phyloP scores from a whole-genome alignment of 768 basidiomycete genomes.

The Suillus clintonianus region DNA sequence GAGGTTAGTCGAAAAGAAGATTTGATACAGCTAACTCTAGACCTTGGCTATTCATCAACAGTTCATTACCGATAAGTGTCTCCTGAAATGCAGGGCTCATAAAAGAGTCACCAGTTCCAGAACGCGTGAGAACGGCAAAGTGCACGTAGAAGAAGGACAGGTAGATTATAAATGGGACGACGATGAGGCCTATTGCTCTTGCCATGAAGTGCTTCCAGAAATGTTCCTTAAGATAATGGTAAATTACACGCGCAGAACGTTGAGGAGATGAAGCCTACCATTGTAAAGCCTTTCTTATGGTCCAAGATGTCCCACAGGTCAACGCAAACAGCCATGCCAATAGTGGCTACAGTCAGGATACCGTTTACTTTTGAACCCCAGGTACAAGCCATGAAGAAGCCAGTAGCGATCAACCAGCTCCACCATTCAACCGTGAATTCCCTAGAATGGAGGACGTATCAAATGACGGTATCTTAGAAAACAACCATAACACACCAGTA shows the following conservation, averaged over 20 bases:
- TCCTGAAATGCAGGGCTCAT: conserved; percentile 99
- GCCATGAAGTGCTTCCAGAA: conserved; percentile 90
- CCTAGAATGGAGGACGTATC: conserved; percentile 40
- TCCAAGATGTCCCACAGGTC: conserved; percentile 97
- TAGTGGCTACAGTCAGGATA: conserved; percentile 82
- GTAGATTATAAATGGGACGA: conserved; percentile 88
- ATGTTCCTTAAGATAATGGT: conserved; percentile 58
- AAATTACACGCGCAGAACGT: neutral
- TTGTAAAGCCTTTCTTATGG: conserved; percentile 71
- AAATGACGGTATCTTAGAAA: neutral
- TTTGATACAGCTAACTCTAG: conserved; percentile 15
- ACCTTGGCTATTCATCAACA: conserved; percentile 93
- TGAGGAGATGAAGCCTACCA: conserved; percentile 49
- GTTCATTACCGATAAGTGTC: conserved; percentile 87
- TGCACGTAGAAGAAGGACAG: conserved; percentile 96
- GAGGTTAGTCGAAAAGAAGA: neutral
- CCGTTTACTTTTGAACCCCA: conserved; percentile 99
- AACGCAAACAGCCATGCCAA: conserved; percentile 89
- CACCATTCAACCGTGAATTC: conserved; percentile 93
- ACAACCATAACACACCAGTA: conserved; percentile 59
- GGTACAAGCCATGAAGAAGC: conserved; percentile 92
- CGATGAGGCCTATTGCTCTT: conserved; percentile 80
- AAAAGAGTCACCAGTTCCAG: conserved; percentile 92
- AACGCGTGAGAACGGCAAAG: conserved; percentile 82
- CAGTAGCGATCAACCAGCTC: conserved; percentile 89